Base-by-base conservation (phyloP, 352 stramenopile species). In the Pythium aphanidermatum region DNA sequence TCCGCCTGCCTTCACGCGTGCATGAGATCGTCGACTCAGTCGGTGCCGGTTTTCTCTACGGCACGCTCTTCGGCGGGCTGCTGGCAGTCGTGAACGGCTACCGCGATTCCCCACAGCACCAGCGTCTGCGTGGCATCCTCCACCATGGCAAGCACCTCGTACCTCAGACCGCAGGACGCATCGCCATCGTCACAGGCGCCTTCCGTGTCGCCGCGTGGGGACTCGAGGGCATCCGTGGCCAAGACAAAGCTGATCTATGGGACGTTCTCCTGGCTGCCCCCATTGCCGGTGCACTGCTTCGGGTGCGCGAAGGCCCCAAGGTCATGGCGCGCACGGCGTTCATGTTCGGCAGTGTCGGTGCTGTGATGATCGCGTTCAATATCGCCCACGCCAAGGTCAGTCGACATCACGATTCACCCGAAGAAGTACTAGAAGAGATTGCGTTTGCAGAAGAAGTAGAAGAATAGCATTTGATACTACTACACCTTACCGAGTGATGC, bases 351-450 rank as follows among this genome's bases (percentile, higher is more conserved):
- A 63, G 42, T 12, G 50, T 59, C 30, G 53, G 62, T 14, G 46
- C 51, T n/a, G 30, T 68, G 3, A 63, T 64, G 26, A 38, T 68
- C 16, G 24, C 33, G 1, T 70, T 70, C 31, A 67, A 59, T 42
- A 46, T 56, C 25, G 43, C 40, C 3, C 51, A 70, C 19, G 26
- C 40, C n/a, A 58, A 68, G 16, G 44, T 84, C 4, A 35, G 39
- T 25, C 58, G 59, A 21, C 46, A 70, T 24, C 51, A 59, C 13
- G 55, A 34, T 38, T 55, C 46, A 9, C 57, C 58, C 0, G 55
- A 66, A 23, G 63, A 70, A 14, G 47, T 71, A 5, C 66, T 74
- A 14, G 60, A 76, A 33, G 63, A 76, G 46, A 64, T 74, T 40
- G 65, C 65, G 25, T 76, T 73, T 28, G 62, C 55, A 0, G 59